Evolutionary conservation across 768 basidiomycete species (phyloP).

Genomic region (Boletus pseudopeckii): DNA sequence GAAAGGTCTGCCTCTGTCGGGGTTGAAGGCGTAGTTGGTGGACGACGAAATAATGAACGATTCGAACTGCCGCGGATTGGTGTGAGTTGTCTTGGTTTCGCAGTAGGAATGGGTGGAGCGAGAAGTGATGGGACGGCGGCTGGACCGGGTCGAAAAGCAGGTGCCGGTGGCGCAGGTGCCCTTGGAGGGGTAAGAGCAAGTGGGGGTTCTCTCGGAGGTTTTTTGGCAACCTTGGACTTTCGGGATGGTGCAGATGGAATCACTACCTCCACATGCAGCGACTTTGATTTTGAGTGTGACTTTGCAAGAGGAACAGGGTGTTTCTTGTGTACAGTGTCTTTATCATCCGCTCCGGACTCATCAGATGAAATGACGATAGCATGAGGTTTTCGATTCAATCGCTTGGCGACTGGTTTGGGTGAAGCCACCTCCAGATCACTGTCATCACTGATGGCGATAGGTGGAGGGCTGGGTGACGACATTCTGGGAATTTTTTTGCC

Average conservation of each 20-base stretch:
- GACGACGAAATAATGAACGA: slow-evolving; percentile 34
- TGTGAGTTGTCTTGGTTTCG: slow-evolving; percentile 60
- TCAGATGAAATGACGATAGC: slow-evolving; percentile 43
- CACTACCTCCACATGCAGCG: slow-evolving; percentile 38
- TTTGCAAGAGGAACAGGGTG: slow-evolving; percentile 4
- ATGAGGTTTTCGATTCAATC: slow-evolving; percentile 13
- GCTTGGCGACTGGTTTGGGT: slow-evolving; percentile 9
- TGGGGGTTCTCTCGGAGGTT: slow-evolving; percentile 7
- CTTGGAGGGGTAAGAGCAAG: slow-evolving; percentile 3
- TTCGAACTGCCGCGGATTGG: slow-evolving; percentile 52
- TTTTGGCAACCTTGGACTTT: slow-evolving; percentile 16
- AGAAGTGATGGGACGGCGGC: slow-evolving; percentile 1
- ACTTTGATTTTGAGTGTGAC: slow-evolving; percentile 14
- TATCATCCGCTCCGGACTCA: slow-evolving; percentile 40
- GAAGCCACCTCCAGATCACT: slow-evolving; percentile 29
- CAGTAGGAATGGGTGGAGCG: slow-evolving; percentile 15
- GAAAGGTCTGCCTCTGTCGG: slow-evolving; percentile 48
- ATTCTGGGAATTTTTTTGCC: slow-evolving; percentile 4
- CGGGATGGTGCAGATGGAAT: slow-evolving; percentile 35
- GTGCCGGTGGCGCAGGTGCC: neutral
- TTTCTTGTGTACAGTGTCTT: slow-evolving; percentile 4
- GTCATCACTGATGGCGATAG: slow-evolving; percentile 28
- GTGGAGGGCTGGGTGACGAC: slow-evolving; percentile 1
- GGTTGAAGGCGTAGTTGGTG: slow-evolving; percentile 55
- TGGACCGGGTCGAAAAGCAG: neutral